Conservation (phyloP, 129 eudicot genomes). For the Solidago caesia region DNA sequence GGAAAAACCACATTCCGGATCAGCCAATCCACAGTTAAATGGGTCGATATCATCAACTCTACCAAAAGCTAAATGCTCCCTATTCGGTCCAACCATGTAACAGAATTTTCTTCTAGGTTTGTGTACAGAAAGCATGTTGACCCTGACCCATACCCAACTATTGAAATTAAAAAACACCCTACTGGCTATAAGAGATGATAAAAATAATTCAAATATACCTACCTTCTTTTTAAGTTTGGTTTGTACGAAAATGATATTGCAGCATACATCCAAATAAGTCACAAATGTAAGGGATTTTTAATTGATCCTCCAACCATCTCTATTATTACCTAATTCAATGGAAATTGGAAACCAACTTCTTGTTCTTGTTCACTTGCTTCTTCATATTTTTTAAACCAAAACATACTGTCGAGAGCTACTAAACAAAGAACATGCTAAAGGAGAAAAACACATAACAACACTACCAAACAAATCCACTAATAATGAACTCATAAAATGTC, state of each 20-base stretch:
- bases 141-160: not conserved
- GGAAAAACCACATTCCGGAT: not conserved
- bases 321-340: not conserved
- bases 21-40: not conserved
- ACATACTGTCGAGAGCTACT: not conserved
- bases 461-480: conserved; percentile 7
- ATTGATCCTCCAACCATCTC: conserved; percentile 16
- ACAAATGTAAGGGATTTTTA: not conserved
- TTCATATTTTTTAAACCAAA: not conserved
- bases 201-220: conserved; percentile 8
- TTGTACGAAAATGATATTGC: conserved; percentile 18
- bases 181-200: not conserved
- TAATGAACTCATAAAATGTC: not conserved
- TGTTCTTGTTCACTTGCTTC: not conserved
- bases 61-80: not conserved
- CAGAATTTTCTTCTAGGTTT: no score
- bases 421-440: conserved; percentile 16
- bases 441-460: conserved; percentile 16
- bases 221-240: conserved; percentile 8
- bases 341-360: not conserved
- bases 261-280: conserved; percentile 10
- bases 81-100: no score
- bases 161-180: not conserved
- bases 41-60: not conserved
- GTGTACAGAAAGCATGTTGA: not conserved